These are phyloP conservation scores for Dalbergia cultrata DNA, from an alignment of 306 rosid genomes.

Conservation along the genomic window DNA sequence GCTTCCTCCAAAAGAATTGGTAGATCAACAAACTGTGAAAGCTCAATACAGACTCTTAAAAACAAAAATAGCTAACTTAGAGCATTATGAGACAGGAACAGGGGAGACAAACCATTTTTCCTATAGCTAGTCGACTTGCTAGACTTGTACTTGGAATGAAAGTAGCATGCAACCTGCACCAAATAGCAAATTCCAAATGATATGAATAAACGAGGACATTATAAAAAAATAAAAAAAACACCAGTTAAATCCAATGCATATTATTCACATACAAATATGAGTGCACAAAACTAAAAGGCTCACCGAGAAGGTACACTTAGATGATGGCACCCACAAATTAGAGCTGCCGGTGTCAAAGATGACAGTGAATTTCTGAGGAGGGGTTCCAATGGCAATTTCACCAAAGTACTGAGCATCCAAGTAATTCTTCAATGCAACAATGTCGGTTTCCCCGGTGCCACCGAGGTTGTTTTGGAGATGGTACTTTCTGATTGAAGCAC, in stretches of 20 bases:
- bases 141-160: slow-evolving; percentile 83
- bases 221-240: background rate
- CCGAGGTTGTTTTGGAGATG: slow-evolving; percentile 48
- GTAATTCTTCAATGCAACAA: slow-evolving; percentile 77
- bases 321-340: slow-evolving; percentile 94
- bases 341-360: slow-evolving; percentile 96
- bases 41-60: background rate
- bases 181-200: slow-evolving; percentile 41
- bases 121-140: slow-evolving; percentile 66
- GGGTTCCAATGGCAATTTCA: slow-evolving; percentile 81
- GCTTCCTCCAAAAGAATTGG: background rate
- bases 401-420: slow-evolving; percentile 97
- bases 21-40: slow-evolving; percentile 16
- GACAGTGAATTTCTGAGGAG: slow-evolving; percentile 84
- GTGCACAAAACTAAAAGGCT: slow-evolving; percentile 33
- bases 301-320: slow-evolving; percentile 77
- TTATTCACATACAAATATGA: background rate
- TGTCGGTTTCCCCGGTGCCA: slow-evolving; percentile 55
- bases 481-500: slow-evolving; percentile 58
- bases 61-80: background rate
- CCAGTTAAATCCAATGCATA: background rate
- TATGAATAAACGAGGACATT: background rate
- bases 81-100: slow-evolving; percentile 1
- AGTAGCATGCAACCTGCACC: slow-evolving; percentile 78
- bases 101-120: slow-evolving; percentile 71